phyloP scores from a whole-genome alignment of 2,329 filamentous ascomycete genomes.

The Epicoccum nigrum region DNA sequence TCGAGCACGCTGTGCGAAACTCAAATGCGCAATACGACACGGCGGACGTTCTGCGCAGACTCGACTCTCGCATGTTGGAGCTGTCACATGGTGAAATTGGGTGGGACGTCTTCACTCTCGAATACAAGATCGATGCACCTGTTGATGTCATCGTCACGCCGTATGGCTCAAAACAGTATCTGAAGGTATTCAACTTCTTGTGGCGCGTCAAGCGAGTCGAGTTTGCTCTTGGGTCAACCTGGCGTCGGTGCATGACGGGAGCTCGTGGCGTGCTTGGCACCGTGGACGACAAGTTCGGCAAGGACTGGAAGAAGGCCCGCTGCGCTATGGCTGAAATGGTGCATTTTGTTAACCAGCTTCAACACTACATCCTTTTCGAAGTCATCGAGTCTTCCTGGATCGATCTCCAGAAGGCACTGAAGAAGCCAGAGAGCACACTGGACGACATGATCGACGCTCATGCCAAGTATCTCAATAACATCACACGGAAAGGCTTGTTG shows the following conservation, averaged over 20 bases:
- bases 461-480: constrained; percentile 86
- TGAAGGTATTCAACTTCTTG: constrained; percentile 98
- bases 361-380: constrained; percentile 98
- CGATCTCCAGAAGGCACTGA: constrained; percentile 81
- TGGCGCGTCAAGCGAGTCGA: constrained; percentile 99
- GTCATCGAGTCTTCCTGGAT: constrained; percentile 98
- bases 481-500: constrained; percentile 93
- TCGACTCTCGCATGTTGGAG: constrained; percentile 98
- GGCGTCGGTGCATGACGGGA: constrained; percentile 95
- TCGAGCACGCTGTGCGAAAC: constrained; percentile 95
- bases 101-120: constrained; percentile 98
- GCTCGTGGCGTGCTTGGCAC: constrained; percentile 86
- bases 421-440: constrained; percentile 84
- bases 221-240: constrained; percentile 87
- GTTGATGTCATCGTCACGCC: constrained; percentile 97
- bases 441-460: constrained; percentile 95
- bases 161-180: constrained; percentile 93
- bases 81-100: constrained; percentile 95
- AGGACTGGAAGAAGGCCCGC: constrained; percentile 88
- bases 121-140: constrained; percentile 97
- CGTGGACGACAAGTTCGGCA: constrained; percentile 71
- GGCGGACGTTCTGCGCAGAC: constrained; percentile 83
- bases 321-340: constrained; percentile 96
- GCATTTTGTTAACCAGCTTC: constrained; percentile 94
- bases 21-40: constrained; percentile 97